phyloP scores from a whole-genome alignment of 2,329 filamentous ascomycete species.

The Echinosphaeria canescens region DNA sequence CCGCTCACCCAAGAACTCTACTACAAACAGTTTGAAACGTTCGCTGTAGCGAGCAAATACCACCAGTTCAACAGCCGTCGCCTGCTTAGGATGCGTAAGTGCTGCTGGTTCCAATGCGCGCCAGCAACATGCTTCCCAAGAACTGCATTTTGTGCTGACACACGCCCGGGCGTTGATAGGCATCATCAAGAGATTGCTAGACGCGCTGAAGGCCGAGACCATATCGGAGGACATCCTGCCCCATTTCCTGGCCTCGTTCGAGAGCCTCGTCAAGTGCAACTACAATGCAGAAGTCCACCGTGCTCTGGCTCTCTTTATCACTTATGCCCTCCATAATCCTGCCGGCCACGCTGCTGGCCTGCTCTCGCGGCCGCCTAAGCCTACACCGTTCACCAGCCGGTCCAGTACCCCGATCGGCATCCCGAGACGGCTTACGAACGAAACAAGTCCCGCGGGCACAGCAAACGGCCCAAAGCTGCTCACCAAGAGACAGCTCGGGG shows the following conservation, averaged over 20 bases:
- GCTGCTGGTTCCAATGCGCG: too few species aligned
- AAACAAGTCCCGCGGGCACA: constrained; percentile 7
- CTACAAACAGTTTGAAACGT: constrained; percentile 78
- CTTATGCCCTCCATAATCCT: constrained; percentile 54
- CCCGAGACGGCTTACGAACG: constrained; percentile 14
- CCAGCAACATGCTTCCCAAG: too few species aligned
- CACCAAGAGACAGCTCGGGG: constrained; percentile 50
- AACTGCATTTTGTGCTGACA: too few species aligned
- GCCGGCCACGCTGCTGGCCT: constrained; percentile 12
- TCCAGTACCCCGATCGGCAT: constrained; percentile 16
- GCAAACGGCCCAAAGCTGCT: constrained; percentile 16
- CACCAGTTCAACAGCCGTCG: constrained; percentile 82
- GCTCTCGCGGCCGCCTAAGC: constrained; percentile 23
- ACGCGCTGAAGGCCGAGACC: constrained; percentile 72
- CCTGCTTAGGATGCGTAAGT: constrained; percentile 72
- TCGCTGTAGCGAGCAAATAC: constrained; percentile 77
- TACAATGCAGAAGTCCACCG: constrained; percentile 71
- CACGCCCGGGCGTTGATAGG: constrained; percentile 23
- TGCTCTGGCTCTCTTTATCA: constrained; percentile 77
- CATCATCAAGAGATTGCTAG: constrained; percentile 74
- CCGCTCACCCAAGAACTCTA: constrained; percentile 66
- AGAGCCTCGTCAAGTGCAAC: constrained; percentile 58
- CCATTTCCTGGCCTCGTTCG: constrained; percentile 61
- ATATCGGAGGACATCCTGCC: constrained; percentile 51
- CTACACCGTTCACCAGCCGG: constrained; percentile 14